Base-by-base conservation (phyloP, 2,329 filamentous ascomycete species). In the Nannizzia gypsea region DNA sequence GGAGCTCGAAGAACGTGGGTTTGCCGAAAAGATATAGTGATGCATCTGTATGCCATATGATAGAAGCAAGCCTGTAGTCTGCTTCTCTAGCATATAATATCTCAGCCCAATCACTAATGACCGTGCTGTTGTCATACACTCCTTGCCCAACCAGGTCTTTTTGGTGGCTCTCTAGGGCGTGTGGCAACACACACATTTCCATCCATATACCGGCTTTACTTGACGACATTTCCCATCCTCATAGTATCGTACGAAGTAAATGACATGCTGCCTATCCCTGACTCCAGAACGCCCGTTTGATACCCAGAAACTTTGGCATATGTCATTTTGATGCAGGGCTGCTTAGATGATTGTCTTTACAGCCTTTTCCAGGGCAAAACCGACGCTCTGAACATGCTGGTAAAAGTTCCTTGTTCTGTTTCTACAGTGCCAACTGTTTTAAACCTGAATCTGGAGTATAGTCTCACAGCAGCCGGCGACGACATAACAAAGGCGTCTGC, bases 1-100 rank as follows among this genome's bases (percentile, higher is more conserved):
- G 58, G 79, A 79, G 28, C 71, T 87, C 48, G 77, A 82, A 62
- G 74, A 77, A 58, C 80, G 79, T 59, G 81, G 83, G 0, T 82
- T 85, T 67, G 82, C 80, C 0, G 71, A 80, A 67, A 78, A 74
- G 63, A 56, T 60, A 34, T 42, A 40, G 22, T 63, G 56, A 40
- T 46, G 13, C 3, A 24, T 11, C 11, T n/a, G 13, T 56, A 4
- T n/a, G 1, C 46, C 31, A 5, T 50, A 13, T 11, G 20, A 50
- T 26, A 50, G 44, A 6, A 9, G 15, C 8, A 13, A 50, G 8
- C 0, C 22, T 13, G 24, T 26, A 15, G 44, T 24, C 20, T 36
- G 26, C 15, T 9, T 8, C 15, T 5, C 24, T 31, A n/a, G 26
- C 26, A 31, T 34, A 34, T 54, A 15, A 24, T 24, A 26, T 11